Base-by-base conservation (phyloP, 2,329 filamentous ascomycete species). In the Dothidotthia symphoricarpi region DNA sequence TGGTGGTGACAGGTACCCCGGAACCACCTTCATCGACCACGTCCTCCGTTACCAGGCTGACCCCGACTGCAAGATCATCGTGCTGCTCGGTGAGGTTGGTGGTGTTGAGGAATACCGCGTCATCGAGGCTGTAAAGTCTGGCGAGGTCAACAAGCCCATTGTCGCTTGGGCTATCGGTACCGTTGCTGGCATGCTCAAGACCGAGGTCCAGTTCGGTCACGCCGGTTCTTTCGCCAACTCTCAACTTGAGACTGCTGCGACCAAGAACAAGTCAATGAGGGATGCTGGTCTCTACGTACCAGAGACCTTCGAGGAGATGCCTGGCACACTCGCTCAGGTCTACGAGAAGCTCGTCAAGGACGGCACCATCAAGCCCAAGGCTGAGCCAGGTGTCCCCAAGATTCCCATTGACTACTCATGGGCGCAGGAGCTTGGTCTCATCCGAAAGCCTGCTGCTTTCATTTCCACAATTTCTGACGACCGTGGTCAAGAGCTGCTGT, bases 61-160 rank as follows among this genome's bases (percentile, higher is more conserved):
- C 67, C 90, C 93, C 31, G 87, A 93, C 53, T 96, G 91, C 84
- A 98, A 97, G 82, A 93, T 97, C 66, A 82, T 98, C 49, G 72
- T 98, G 49, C 76, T 98, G 57, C 85, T 98, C 51, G 93, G 93
- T 77, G 93, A 98, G 75, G 93, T 98, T 55, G 93, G 93, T 81
- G 93, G 93, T 81, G 90, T 97, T 47, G 93, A 98, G 75, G 93
- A 98, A 75, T 98, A 98, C 82, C 90, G 95, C 74, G 93, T 98
- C 59, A 96, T 98, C 57, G 91, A 98, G 66, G 93, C 93, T 45
- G 88, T 98, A 59, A 93, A 97, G 83, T 79, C 86, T 54, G 93
- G 93, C 63, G 73, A 81, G 67, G 95, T 98, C 70, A 98, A 85
- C 69, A 98, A 98, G 83, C 93, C 93, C 63, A 93, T 98, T 64